A percentile compares a stretch with the other conserved stretches of the same genome.
These are phyloP conservation scores for Stephania japonica DNA, from an alignment of 164 flowering plant genomes.

Conservation along the genomic window DNA sequence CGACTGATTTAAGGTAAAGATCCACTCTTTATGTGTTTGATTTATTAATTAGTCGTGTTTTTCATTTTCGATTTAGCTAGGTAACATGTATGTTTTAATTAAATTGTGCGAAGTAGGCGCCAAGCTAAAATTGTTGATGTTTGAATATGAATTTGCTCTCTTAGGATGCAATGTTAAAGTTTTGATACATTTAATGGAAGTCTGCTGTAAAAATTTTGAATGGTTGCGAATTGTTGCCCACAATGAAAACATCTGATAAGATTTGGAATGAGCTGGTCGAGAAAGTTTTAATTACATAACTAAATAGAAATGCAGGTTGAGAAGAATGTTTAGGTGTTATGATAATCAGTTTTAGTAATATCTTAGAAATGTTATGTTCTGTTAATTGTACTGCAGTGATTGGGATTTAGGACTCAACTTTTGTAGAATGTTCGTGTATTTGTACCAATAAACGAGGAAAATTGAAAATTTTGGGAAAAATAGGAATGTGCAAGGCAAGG, in stretches of 20 bases:
- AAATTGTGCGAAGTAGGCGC: not conserved
- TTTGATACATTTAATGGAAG: not conserved
- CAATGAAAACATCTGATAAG: not conserved
- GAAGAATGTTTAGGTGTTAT: not conserved
- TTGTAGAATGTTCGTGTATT: no score
- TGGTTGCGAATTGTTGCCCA: not conserved
- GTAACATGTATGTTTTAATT: not conserved
- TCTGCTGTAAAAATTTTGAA: not conserved
- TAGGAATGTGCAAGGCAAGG: no score
- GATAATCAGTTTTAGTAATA: not conserved
- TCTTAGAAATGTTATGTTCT: not conserved
- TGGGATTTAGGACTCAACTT: not conserved
- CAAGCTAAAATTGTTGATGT: not conserved
- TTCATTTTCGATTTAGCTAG: not conserved
- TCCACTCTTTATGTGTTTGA: not conserved
- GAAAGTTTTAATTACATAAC: not conserved
- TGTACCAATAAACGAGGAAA: no score
- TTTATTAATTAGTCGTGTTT: not conserved
- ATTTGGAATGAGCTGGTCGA: not conserved
- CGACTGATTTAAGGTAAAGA: not conserved
- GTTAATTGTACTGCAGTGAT: not conserved
- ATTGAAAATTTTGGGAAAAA: no score
- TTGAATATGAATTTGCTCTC: not conserved
- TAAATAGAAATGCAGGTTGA: not conserved
- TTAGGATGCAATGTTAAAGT: not conserved